phyloP scores from a whole-genome alignment of 768 basidiomycete genomes.

The Phylloporus rhodoxanthus region DNA sequence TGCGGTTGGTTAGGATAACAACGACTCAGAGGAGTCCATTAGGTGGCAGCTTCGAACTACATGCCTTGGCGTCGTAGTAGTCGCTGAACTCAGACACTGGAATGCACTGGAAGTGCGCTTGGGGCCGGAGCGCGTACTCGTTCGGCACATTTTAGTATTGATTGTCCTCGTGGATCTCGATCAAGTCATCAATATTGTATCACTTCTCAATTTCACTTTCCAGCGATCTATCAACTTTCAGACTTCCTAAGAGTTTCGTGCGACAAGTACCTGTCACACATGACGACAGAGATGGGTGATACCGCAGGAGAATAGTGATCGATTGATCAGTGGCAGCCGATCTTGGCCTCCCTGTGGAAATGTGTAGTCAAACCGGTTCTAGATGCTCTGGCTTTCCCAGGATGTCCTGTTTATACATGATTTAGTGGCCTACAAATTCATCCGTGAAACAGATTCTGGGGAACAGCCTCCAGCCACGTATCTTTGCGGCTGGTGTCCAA shows the following conservation, averaged over 20 bases:
- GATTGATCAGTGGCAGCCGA: background rate
- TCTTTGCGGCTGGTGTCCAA: constrained; percentile 3
- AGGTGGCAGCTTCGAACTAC: too few relatives aligned
- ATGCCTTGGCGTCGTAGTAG: too few relatives aligned
- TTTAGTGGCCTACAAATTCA: background rate
- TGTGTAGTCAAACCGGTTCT: constrained; percentile 4
- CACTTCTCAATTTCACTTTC: background rate
- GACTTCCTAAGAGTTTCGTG: background rate
- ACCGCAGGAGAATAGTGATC: background rate
- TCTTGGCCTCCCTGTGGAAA: constrained; percentile 6
- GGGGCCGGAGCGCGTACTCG: too few relatives aligned
- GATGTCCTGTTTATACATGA: background rate
- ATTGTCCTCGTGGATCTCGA: background rate
- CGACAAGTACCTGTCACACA: background rate
- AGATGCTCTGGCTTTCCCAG: background rate
- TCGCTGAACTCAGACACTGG: too few relatives aligned
- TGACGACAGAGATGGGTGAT: background rate
- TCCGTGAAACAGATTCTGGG: background rate
- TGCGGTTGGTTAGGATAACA: too few relatives aligned
- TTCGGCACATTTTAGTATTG: too few relatives aligned
- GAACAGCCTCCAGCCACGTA: background rate
- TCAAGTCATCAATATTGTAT: background rate
- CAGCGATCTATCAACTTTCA: background rate
- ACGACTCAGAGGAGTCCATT: too few relatives aligned
- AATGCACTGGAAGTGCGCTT: too few relatives aligned